Evolutionary conservation across 2,329 filamentous ascomycete genomes (phyloP), one percentile per base, ranked within the genome.

Genomic region (Talaromyces verruculosus): DNA sequence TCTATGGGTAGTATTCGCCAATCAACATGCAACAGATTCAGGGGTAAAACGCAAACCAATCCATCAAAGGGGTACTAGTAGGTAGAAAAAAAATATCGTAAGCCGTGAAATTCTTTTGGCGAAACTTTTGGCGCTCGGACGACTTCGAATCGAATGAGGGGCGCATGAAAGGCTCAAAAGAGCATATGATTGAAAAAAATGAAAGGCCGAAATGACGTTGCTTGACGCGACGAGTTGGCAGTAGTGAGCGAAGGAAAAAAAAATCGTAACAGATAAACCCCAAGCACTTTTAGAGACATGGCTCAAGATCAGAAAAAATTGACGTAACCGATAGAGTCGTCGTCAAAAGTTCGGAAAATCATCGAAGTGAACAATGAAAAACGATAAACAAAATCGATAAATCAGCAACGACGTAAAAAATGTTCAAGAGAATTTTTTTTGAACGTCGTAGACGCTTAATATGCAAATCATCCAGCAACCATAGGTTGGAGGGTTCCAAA

Each of bases 401-500:
- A 72, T 72, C 72, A 49, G 17, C 58, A 69, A 72, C 67, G 69
- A 69, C 72, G 37, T 33, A 74, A 69, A 67, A 71, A 65, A 71
- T 57, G 35, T 57, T 35, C 58, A 49, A 41, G 28, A 66, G 51
- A 63, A 43, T 49, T 63, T 55, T 37, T 37, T 63, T 55, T 35
- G 10, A 37, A 63, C 35, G 51, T 58, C 62, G 22, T 22, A 15
- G 61, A 51, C 65, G 65, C 59, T 63, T 22, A 58, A 63, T 37
- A 66, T 66, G 47, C 49, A 68, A 70, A 67, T 71, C 74, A 81
- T 65, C 75, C 75, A 61, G 79, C 82, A 51, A 77, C 69, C 67
- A 83, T 79, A 58, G 83, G 76, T 71, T 84, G 83, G 68, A 83
- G 76, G 25, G 74, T 65, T 49, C 75, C 76, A 68, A 81, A 82